Conservation (phyloP, 768 basidiomycete species). For the Obba rivulosa region DNA sequence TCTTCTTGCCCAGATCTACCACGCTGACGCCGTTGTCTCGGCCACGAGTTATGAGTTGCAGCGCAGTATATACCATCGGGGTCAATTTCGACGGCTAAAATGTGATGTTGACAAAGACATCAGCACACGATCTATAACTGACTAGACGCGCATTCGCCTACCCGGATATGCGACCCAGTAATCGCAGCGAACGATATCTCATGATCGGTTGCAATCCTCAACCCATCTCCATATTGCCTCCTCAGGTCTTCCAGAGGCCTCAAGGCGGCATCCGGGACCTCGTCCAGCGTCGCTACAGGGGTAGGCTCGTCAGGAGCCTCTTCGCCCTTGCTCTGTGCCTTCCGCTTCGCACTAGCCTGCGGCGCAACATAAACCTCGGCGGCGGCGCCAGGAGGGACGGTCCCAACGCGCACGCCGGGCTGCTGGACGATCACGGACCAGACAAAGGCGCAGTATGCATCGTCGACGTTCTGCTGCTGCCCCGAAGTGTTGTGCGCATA, state of each 20-base stretch:
- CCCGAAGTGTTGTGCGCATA: constrained; percentile 40
- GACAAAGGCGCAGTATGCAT: constrained; percentile 71
- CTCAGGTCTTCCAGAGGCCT: constrained; percentile 53
- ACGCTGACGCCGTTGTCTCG: constrained; percentile 74
- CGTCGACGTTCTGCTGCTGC: constrained; percentile 59
- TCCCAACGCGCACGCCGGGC: constrained; percentile 72
- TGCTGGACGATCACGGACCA: constrained; percentile 78
- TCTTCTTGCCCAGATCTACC: constrained; percentile 68
- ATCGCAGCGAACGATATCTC: constrained; percentile 73
- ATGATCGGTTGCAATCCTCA: constrained; percentile 73
- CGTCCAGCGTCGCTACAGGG: constrained; percentile 36
- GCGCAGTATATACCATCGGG: constrained; percentile 77
- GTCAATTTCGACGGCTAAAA: constrained; percentile 71
- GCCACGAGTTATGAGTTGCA: constrained; percentile 82
- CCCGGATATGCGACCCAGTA: constrained; percentile 81
- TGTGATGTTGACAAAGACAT: not conserved
- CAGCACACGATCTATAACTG: not conserved
- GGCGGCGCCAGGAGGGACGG: constrained; percentile 48
- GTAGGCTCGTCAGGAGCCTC: constrained; percentile 37
- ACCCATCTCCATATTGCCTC: constrained; percentile 48
- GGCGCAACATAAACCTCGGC: constrained; percentile 78
- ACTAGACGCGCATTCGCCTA: constrained; percentile 31
- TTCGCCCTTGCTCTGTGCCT: constrained; percentile 54
- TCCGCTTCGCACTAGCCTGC: constrained; percentile 61
- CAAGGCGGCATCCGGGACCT: constrained; percentile 51